Evolutionary conservation across 345 rosid species (phyloP).

Genomic region (Citrus trifoliata): DNA sequence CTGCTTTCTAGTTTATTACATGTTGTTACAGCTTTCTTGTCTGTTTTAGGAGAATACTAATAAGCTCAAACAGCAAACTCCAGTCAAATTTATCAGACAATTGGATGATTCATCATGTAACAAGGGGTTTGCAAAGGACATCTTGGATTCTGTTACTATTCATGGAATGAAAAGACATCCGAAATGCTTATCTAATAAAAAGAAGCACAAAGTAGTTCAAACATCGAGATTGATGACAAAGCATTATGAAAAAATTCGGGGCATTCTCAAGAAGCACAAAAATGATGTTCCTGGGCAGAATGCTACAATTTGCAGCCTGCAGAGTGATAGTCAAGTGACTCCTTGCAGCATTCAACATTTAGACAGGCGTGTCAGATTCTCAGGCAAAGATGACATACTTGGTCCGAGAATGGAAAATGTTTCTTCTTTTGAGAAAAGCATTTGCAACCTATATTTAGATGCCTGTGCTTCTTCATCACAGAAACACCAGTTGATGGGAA

Average conservation of each 20-base stretch:
- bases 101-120: constrained; percentile 17
- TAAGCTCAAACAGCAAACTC: constrained; percentile 31
- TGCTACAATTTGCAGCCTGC: constrained; percentile 13
- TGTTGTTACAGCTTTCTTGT: constrained; percentile 9
- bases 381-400: constrained; percentile 29
- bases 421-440: constrained; percentile 11
- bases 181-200: constrained; percentile 20
- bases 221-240: constrained; percentile 21
- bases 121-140: constrained; percentile 14
- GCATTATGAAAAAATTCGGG: constrained; percentile 30
- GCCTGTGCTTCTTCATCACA: constrained; percentile 22
- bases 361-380: constrained; percentile 45
- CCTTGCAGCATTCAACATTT: constrained; percentile 22
- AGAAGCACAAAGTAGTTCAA: constrained; percentile 20
- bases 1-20: neutral
- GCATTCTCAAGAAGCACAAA: constrained; percentile 41
- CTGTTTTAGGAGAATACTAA: constrained; percentile 23
- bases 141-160: constrained; percentile 15
- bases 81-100: constrained; percentile 16
- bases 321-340: constrained; percentile 19
- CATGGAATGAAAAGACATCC: constrained; percentile 17
- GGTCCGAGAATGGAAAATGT: constrained; percentile 8
- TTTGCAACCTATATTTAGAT: constrained; percentile 23
- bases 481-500: constrained; percentile 20
- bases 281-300: constrained; percentile 26